These are phyloP conservation scores for Leccinum pachyderme DNA, from an alignment of 1,284 basidiomycete species.

Conservation along the genomic window DNA sequence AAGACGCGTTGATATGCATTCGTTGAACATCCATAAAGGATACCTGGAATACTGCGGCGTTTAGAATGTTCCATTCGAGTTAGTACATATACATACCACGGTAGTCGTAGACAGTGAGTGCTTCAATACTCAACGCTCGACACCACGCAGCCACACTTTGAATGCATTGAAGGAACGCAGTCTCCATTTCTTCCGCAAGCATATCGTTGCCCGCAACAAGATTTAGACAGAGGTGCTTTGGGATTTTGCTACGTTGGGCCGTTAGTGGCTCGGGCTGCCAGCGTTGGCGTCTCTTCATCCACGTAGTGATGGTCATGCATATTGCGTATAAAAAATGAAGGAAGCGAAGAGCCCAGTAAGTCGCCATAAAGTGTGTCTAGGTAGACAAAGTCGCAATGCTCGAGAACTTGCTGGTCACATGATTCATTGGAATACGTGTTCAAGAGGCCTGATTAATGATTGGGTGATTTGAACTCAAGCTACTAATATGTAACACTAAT, in stretches of 20 bases:
- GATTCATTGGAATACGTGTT: neutral
- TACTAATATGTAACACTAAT: neutral
- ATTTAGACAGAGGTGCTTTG: slow-evolving; percentile 63
- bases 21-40: slow-evolving; percentile 44
- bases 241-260: slow-evolving; percentile 51
- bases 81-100: slow-evolving; percentile 46
- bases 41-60: slow-evolving; percentile 37
- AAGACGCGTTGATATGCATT: slow-evolving; percentile 39
- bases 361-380: slow-evolving; percentile 32
- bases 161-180: slow-evolving; percentile 50
- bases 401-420: neutral
- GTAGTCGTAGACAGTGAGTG: slow-evolving; percentile 68
- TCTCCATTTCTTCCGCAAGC: slow-evolving; percentile 38
- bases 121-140: slow-evolving; percentile 51
- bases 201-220: slow-evolving; percentile 44
- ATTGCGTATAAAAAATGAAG: slow-evolving; percentile 59
- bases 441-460: neutral
- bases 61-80: slow-evolving; percentile 7
- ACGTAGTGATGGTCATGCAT: slow-evolving; percentile 40
- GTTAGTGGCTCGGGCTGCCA: slow-evolving; percentile 45
- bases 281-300: slow-evolving; percentile 38
- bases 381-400: slow-evolving; percentile 6
- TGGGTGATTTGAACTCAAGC: neutral
- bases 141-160: slow-evolving; percentile 58
- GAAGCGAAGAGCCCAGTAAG: slow-evolving; percentile 45